phyloP scores from a whole-genome alignment of 352 stramenopile species.

The Aphanomyces euteiches region DNA sequence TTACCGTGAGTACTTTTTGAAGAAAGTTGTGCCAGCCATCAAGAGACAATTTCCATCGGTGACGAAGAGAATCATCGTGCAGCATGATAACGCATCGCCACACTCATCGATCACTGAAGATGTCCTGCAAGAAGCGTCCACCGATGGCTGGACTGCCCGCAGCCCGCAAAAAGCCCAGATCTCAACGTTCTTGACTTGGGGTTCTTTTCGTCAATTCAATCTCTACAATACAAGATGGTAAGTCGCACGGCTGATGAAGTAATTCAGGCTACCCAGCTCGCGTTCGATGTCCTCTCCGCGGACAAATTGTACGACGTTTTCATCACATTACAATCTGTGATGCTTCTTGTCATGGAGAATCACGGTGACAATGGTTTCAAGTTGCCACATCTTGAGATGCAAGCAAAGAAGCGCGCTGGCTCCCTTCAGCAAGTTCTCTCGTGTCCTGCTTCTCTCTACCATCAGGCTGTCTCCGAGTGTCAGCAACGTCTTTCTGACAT shows the following conservation, averaged over 20 bases:
- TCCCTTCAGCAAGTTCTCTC: not conserved
- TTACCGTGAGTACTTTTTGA: slow-evolving; percentile 32
- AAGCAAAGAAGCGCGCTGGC: not conserved
- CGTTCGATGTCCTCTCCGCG: not conserved
- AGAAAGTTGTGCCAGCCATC: slow-evolving; percentile 32
- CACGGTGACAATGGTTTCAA: slow-evolving; percentile 25
- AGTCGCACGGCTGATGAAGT: not conserved
- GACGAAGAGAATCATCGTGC: slow-evolving; percentile 14
- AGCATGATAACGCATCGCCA: slow-evolving; percentile 35
- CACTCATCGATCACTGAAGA: slow-evolving; percentile 31
- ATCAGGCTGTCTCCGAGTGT: not conserved
- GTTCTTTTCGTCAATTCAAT: slow-evolving; percentile 35
- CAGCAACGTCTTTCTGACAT: not conserved
- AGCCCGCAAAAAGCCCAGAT: slow-evolving; percentile 35
- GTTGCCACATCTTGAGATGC: slow-evolving; percentile 7
- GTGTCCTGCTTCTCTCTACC: not conserved
- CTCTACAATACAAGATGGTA: slow-evolving; percentile 21
- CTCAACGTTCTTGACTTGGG: slow-evolving; percentile 36
- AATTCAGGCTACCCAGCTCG: slow-evolving; percentile 5
- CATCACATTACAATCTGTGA: slow-evolving; percentile 22
- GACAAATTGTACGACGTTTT: slow-evolving; percentile 26
- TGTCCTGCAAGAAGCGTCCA: slow-evolving; percentile 2
- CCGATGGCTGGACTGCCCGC: slow-evolving; percentile 30
- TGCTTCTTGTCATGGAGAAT: slow-evolving; percentile 14
- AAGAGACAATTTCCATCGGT: slow-evolving; percentile 27